These are phyloP conservation scores for Calycina herbarum DNA, from an alignment of 2,329 filamentous ascomycete species.

Conservation along the genomic window DNA sequence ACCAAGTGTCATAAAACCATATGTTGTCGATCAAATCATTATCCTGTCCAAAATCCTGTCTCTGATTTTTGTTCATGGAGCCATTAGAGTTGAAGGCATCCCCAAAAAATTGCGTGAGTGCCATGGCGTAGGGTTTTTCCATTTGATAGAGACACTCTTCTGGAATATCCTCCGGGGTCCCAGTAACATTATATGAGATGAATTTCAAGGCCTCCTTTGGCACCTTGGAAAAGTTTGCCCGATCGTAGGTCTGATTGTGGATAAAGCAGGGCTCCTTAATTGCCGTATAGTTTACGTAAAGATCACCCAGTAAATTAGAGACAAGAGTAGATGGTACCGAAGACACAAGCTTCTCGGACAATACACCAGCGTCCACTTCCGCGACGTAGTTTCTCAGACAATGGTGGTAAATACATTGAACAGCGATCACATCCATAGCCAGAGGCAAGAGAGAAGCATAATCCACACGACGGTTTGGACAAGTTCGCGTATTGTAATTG, in stretches of 20 bases:
- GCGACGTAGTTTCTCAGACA: not conserved
- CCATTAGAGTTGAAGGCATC: not conserved
- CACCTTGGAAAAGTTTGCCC: not conserved
- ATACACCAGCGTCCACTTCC: not conserved
- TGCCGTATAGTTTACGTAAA: not conserved
- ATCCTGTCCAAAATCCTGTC: not conserved
- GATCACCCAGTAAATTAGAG: not conserved
- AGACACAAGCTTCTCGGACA: not conserved
- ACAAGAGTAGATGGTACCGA: not conserved
- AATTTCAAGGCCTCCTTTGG: not conserved
- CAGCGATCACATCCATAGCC: not conserved
- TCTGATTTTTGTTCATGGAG: not conserved
- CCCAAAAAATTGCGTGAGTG: not conserved
- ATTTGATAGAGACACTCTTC: not conserved
- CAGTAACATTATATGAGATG: not conserved
- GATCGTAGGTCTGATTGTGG: not conserved
- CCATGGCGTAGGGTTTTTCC: not conserved
- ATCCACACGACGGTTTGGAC: not conserved
- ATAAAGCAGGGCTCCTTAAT: not conserved
- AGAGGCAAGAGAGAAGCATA: too few species aligned
- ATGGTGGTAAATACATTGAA: not conserved
- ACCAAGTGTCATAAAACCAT: not conserved
- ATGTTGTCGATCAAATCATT: not conserved
- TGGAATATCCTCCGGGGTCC: not conserved
- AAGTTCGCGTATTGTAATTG: not conserved